These are phyloP conservation scores for Suillus subluteus DNA, from an alignment of 768 basidiomycete species.

Conservation along the genomic window DNA sequence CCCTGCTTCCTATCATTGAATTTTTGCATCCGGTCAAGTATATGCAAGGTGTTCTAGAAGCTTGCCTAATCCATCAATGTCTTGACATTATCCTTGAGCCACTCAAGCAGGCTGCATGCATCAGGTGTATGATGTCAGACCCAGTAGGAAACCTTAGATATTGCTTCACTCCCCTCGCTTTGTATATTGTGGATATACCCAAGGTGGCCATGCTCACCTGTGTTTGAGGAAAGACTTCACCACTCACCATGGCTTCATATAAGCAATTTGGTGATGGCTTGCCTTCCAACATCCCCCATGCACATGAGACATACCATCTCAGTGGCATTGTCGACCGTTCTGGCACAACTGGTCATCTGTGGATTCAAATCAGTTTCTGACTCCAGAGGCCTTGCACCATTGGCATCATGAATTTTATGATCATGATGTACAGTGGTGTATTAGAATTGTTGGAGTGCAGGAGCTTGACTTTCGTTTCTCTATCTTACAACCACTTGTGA, in stretches of 20 bases:
- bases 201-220: slow-evolving; percentile 35
- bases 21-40: slow-evolving; percentile 19
- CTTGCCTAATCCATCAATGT: slow-evolving; percentile 23
- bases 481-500: slow-evolving; percentile 38
- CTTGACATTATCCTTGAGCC: slow-evolving; percentile 23
- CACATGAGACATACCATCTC: too few species aligned
- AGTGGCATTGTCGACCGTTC: slow-evolving; percentile 30
- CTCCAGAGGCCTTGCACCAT: slow-evolving; percentile 42
- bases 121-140: slow-evolving; percentile 25
- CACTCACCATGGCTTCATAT: slow-evolving; percentile 34
- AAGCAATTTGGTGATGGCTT: slow-evolving; percentile 38
- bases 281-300: slow-evolving; percentile 29
- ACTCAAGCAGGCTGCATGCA: slow-evolving; percentile 19
- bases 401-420: slow-evolving; percentile 43
- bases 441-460: slow-evolving; percentile 27
- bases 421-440: slow-evolving; percentile 44
- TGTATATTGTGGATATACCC: slow-evolving; percentile 37
- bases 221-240: slow-evolving; percentile 35
- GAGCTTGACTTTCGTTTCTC: slow-evolving; percentile 36
- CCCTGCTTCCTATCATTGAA: slow-evolving; percentile 21
- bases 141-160: slow-evolving; percentile 27
- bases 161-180: slow-evolving; percentile 32
- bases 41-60: slow-evolving; percentile 18
- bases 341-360: slow-evolving; percentile 41
- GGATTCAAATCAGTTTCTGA: slow-evolving; percentile 37